Percentiles rank a stretch among this genome's conserved stretches.
These are phyloP conservation scores for Candida sphagnicola DNA, from an alignment of 805 yeast species.

Conservation along the genomic window DNA sequence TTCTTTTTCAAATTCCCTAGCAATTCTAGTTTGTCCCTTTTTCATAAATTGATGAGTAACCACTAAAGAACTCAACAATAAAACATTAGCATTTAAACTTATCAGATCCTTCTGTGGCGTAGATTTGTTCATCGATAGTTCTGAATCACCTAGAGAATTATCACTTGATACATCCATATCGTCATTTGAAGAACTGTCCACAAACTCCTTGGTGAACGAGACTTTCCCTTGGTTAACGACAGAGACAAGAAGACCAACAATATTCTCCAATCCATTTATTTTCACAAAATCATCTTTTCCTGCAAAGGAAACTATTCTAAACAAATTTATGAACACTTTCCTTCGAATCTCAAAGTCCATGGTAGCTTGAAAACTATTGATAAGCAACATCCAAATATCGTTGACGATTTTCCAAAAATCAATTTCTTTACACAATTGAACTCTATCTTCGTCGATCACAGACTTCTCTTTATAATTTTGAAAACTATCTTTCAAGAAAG, in stretches of 20 bases:
- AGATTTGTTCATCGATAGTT: conserved; percentile 2
- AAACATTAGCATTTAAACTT: conserved; percentile 28
- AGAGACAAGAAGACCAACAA: conserved; percentile 54
- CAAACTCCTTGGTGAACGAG: conserved; percentile 26
- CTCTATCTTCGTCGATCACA: conserved; percentile 26
- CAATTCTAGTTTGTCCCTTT: conserved; percentile 41
- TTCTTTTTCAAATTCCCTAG: conserved; percentile 58
- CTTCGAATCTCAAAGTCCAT: conserved; percentile 65
- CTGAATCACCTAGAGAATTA: conserved; percentile 5
- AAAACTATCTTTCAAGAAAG: conserved; percentile 21
- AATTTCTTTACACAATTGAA: conserved; percentile 23
- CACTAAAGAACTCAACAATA: conserved; percentile 50
- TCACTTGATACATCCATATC: conserved; percentile 7
- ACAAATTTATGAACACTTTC: conserved; percentile 48
- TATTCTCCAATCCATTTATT: conserved; percentile 27
- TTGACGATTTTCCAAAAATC: conserved; percentile 36
- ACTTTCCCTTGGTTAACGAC: conserved; percentile 46
- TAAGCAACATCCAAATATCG: conserved; percentile 47
- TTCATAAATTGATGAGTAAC: conserved; percentile 43
- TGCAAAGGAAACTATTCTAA: conserved; percentile 44
- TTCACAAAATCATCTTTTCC: conserved; percentile 22
- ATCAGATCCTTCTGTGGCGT: conserved; percentile 5
- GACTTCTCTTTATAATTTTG: conserved; percentile 19
- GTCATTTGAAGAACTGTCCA: conserved; percentile 8
- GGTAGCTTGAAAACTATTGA: conserved; percentile 67